phyloP scores from a whole-genome alignment of 2,329 filamentous ascomycete genomes.

The Rhytidhysteron rufulum region DNA sequence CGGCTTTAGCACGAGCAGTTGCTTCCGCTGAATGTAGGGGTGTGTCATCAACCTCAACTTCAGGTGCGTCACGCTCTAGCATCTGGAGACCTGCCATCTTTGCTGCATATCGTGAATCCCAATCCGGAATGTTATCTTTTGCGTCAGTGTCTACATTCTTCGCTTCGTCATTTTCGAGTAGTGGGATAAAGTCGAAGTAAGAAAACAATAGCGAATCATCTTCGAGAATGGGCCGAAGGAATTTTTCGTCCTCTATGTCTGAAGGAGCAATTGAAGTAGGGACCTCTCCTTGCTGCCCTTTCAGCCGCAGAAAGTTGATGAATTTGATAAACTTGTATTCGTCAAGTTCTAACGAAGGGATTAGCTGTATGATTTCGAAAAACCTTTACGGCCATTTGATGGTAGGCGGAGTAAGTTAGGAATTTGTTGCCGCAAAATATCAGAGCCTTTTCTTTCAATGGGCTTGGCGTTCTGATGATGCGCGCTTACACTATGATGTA shows the following conservation, averaged over 20 bases:
- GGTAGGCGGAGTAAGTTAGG: neutral
- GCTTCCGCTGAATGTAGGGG: too few relatives aligned
- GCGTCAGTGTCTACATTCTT: conserved; percentile 24
- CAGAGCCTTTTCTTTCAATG: neutral
- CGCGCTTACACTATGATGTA: neutral
- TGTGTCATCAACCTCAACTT: too few relatives aligned
- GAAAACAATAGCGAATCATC: conserved; percentile 87
- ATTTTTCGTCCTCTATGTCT: conserved; percentile 70
- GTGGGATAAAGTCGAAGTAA: conserved; percentile 62
- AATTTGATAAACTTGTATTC: conserved; percentile 42
- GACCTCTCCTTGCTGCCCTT: conserved; percentile 24
- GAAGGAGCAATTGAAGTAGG: conserved; percentile 33
- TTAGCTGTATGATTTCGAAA: neutral
- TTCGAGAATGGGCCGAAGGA: conserved; percentile 77
- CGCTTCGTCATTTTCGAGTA: conserved; percentile 38
- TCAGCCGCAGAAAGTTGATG: conserved; percentile 42
- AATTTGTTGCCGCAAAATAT: neutral
- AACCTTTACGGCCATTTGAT: neutral
- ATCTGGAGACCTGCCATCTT: too few relatives aligned
- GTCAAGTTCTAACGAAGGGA: conserved; percentile 32
- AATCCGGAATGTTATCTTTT: too few relatives aligned
- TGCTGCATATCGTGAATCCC: too few relatives aligned
- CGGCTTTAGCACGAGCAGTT: too few relatives aligned
- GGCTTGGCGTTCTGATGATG: neutral
- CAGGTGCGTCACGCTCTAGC: too few relatives aligned